Base-by-base conservation (phyloP, 2,329 filamentous ascomycete species). In the Apiospora saccharicola region DNA sequence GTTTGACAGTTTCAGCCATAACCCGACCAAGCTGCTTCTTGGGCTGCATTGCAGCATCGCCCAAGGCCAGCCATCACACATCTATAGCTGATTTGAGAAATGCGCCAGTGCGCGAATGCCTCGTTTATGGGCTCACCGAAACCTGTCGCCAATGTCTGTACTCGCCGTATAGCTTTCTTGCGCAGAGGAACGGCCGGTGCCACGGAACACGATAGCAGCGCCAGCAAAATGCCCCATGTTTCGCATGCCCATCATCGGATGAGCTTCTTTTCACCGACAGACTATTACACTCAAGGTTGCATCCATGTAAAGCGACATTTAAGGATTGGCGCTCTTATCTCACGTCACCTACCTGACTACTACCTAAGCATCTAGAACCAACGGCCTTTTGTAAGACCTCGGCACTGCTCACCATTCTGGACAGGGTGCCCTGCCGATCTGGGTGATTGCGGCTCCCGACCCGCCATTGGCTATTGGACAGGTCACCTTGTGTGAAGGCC, bases 351-450 rank as follows among this genome's bases (percentile, higher is more conserved):
- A 37, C 19, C 30, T 10, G 19, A 37, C 4, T 49, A 3, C 19
- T 8, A 47, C 10, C 34, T 1, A 22, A 64, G 57, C 34, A 64
- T 64, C 57, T 64, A 64, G 57, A 64, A 34, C 57, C 57, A 64
- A 61, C 51, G 22, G 8, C 37, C 37, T 8, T 10, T 10, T 41
- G 37, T 41, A 49, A 26, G 53, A 37, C 57, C 34, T 41, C 57
- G 57, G 57, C 57, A 64, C 14, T 13, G n/a, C 13, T 41, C 34
- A 7, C 10, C 10, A 41, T 64, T 34, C 57, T 64, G 57, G 57
- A 64, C 19, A 64, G 57, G 57, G 57, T 41, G 34, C 57, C 57
- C 57, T 64, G 57, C 34, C 57, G 57, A 64, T 64, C 57, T 64
- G 19, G 34, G 10, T 41, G n/a, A 22, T 64, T 64, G 57, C 57